phyloP scores from a whole-genome alignment of 495 filamentous ascomycete species.

The Mytilinidion resinicola region DNA sequence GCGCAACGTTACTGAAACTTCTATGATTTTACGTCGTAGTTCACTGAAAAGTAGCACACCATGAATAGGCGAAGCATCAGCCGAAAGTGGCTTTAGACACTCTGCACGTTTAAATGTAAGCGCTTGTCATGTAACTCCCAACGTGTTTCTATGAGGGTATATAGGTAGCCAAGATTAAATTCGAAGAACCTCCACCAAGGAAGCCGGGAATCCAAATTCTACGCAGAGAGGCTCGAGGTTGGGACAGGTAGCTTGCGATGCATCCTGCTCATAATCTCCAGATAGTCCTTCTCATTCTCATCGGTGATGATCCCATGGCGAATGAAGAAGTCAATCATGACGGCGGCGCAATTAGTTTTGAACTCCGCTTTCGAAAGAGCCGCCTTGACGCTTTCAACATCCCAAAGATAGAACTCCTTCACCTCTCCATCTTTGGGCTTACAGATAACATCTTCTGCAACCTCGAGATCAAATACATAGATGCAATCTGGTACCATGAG shows the following conservation, averaged over 20 bases:
- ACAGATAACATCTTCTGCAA: slow-evolving; percentile 59
- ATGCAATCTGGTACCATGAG: slow-evolving; percentile 86
- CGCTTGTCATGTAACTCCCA: too few species aligned
- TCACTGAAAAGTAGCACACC: too few species aligned
- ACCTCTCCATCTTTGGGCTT: slow-evolving; percentile 82
- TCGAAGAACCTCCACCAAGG: too few species aligned
- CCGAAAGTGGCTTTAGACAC: too few species aligned
- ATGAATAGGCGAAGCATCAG: too few species aligned
- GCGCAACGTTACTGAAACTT: too few species aligned
- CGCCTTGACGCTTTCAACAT: slow-evolving; percentile 64
- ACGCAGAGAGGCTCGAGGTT: slow-evolving; percentile 19
- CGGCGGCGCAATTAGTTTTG: slow-evolving; percentile 87
- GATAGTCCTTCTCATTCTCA: slow-evolving; percentile 76
- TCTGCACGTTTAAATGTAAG: too few species aligned
- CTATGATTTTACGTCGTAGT: too few species aligned
- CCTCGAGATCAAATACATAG: slow-evolving; percentile 84
- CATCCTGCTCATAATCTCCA: slow-evolving; percentile 66
- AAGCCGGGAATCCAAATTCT: too few species aligned
- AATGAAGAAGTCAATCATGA: slow-evolving; percentile 86
- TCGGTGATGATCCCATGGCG: slow-evolving; percentile 73
- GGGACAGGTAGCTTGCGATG: slow-evolving; percentile 83
- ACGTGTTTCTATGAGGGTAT: too few species aligned
- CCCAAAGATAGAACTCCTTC: slow-evolving; percentile 71
- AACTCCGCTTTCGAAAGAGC: slow-evolving; percentile 67
- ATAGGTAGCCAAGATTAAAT: too few species aligned